Evolutionary conservation across 2,329 filamentous ascomycete genomes (phyloP).

Genomic region (Aspergillus unguis): DNA sequence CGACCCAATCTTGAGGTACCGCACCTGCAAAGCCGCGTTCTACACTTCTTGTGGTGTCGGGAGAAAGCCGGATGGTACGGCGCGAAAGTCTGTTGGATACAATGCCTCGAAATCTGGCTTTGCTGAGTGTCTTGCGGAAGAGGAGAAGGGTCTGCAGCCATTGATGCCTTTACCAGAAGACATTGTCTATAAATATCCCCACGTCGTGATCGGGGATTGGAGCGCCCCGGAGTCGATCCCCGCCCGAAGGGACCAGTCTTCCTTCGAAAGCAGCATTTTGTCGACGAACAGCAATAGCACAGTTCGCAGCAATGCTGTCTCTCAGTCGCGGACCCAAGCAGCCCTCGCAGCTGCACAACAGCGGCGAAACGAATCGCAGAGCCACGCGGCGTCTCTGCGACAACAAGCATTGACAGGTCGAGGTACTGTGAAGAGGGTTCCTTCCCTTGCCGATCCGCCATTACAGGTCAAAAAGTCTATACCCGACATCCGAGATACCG

Average conservation of each 20-base stretch:
- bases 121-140: constrained; percentile 46
- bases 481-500: constrained; percentile 18
- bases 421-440: constrained; percentile 27
- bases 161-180: constrained; percentile 45
- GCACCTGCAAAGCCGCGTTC: constrained; percentile 40
- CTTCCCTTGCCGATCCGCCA: constrained; percentile 25
- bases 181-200: constrained; percentile 46
- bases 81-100: constrained; percentile 43
- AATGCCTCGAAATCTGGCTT: constrained; percentile 46
- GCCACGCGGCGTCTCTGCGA: constrained; percentile 47
- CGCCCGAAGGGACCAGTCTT: constrained; percentile 24
- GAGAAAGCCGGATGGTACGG: constrained; percentile 39
- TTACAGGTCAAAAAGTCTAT: constrained; percentile 16
- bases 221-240: constrained; percentile 27
- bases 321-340: constrained; percentile 36
- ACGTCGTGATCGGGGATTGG: constrained; percentile 42
- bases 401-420: constrained; percentile 42
- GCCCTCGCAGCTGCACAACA: constrained; percentile 42
- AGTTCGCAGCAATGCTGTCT: constrained; percentile 27
- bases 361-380: constrained; percentile 40
- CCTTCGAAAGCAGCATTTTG: constrained; percentile 26
- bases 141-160: constrained; percentile 44
- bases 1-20: constrained; percentile 37
- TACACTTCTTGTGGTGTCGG: constrained; percentile 47
- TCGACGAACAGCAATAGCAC: constrained; percentile 28